These are phyloP conservation scores for Solanum dulcamara DNA, from an alignment of 257 asterid species.

Conservation along the genomic window DNA sequence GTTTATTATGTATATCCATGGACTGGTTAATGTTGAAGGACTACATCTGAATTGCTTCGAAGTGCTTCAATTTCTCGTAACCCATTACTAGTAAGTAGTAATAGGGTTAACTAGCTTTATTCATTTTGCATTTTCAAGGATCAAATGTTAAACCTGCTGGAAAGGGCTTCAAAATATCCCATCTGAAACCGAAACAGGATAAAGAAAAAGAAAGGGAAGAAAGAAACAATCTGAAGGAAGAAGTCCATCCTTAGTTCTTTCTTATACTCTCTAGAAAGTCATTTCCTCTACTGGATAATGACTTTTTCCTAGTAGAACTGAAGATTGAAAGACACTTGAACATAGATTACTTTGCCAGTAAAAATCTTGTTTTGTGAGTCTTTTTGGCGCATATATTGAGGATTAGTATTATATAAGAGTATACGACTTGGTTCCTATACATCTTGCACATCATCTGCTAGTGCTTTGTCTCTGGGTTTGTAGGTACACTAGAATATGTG, in stretches of 20 bases:
- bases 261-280: neutral
- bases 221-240: neutral
- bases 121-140: neutral
- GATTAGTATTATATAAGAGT: neutral
- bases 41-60: neutral
- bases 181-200: neutral
- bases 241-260: neutral
- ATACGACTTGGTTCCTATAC: neutral
- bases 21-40: neutral
- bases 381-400: neutral
- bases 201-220: neutral
- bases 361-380: neutral
- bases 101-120: neutral
- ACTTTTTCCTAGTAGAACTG: neutral
- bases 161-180: neutral
- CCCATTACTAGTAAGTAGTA: neutral
- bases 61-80: neutral
- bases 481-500: neutral
- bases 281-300: neutral
- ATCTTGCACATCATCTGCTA: neutral
- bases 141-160: neutral
- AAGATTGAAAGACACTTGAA: neutral
- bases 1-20: neutral
- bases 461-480: neutral
- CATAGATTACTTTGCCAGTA: neutral